Percentiles rank a stretch among this genome's conserved stretches.
These are phyloP conservation scores for Punica granatum DNA, from an alignment of 345 rosid genomes.

Conservation along the genomic window DNA sequence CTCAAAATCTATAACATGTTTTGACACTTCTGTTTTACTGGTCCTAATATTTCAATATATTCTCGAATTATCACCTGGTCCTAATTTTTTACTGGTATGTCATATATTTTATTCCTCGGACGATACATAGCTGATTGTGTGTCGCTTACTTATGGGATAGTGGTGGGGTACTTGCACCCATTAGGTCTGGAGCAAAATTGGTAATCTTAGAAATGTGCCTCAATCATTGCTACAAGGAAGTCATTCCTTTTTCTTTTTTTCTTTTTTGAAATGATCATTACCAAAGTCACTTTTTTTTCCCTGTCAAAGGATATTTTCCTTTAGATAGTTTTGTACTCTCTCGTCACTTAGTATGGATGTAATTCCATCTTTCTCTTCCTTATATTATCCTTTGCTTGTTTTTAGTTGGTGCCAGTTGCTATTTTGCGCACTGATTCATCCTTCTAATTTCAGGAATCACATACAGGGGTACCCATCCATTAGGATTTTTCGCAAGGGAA, in stretches of 20 bases:
- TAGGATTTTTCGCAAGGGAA: slow-evolving; percentile 97
- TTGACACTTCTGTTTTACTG: background rate
- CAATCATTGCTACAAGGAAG: too few relatives aligned
- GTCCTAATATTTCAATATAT: too few relatives aligned
- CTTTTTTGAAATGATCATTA: background rate
- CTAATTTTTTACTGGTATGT: too few relatives aligned
- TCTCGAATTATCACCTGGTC: too few relatives aligned
- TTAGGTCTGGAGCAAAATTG: background rate
- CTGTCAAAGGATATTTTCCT: background rate
- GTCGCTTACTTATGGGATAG: background rate
- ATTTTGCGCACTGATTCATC: slow-evolving; percentile 1
- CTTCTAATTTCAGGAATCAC: slow-evolving; percentile 57
- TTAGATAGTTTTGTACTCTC: background rate
- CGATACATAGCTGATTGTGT: background rate
- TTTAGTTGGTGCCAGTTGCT: background rate
- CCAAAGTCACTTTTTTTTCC: too few relatives aligned
- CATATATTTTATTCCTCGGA: background rate
- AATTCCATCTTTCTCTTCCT: background rate
- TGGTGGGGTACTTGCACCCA: background rate
- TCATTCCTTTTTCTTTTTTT: background rate
- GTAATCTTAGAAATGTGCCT: background rate
- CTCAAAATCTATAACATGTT: background rate
- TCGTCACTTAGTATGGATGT: background rate
- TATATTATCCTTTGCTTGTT: background rate
- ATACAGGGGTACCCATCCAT: slow-evolving; percentile 97